Percentiles rank a stretch among this genome's conserved stretches.
Evolutionary conservation across 2,329 filamentous ascomycete species (phyloP).

Genomic region (Colletotrichum sp.): DNA sequence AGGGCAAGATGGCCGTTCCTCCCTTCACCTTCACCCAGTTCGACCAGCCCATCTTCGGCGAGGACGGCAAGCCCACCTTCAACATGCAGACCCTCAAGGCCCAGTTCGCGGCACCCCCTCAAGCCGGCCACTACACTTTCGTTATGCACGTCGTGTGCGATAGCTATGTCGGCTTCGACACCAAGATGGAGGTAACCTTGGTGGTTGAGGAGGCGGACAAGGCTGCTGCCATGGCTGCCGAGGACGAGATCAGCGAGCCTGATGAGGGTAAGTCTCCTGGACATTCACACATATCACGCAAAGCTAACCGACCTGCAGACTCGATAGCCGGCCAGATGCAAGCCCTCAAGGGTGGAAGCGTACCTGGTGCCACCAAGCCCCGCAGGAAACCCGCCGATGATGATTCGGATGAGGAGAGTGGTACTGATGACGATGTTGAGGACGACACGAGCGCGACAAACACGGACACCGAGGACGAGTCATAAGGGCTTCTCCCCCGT

Average conservation of each 20-base stretch:
- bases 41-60: constrained; percentile 85
- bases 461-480: constrained; percentile 70
- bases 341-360: constrained; percentile 75
- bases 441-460: constrained; percentile 73
- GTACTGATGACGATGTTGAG: constrained; percentile 78
- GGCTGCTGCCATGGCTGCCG: constrained; percentile 78
- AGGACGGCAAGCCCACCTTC: constrained; percentile 85
- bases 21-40: constrained; percentile 96
- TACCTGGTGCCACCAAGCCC: constrained; percentile 59
- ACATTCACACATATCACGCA: constrained; percentile 23
- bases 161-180: constrained; percentile 93
- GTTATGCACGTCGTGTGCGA: constrained; percentile 94
- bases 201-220: constrained; percentile 89
- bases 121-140: constrained; percentile 92
- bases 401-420: constrained; percentile 81
- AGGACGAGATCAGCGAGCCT: constrained; percentile 97
- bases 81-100: constrained; percentile 96
- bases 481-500: constrained; percentile 33
- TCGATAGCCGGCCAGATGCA: constrained; percentile 91
- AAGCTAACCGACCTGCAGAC: constrained; percentile 58
- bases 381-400: constrained; percentile 56
- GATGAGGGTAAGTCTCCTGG: constrained; percentile 80
- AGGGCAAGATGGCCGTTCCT: constrained; percentile 94
- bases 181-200: constrained; percentile 87
- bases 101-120: constrained; percentile 93